phyloP scores from a whole-genome alignment of 2,329 filamentous ascomycete genomes.

The Colletotrichum agaves region DNA sequence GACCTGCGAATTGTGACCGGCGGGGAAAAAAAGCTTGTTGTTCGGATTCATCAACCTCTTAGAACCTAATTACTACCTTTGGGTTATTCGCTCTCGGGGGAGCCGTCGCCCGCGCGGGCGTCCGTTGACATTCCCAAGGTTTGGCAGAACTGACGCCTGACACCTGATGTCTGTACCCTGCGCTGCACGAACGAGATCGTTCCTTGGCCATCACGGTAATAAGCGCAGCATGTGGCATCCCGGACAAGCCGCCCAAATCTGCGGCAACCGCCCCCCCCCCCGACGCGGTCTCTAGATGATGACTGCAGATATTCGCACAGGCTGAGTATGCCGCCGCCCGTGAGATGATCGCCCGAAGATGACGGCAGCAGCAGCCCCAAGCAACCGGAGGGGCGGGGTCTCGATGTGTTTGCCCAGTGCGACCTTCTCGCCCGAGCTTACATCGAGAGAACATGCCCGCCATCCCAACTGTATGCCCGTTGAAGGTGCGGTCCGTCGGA shows the following conservation, averaged over 20 bases:
- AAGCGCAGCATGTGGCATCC: neutral
- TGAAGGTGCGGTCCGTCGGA: neutral
- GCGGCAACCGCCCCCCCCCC: neutral
- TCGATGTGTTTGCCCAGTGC: neutral
- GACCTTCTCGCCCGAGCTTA: conserved; percentile 27
- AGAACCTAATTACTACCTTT: neutral
- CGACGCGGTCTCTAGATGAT: neutral
- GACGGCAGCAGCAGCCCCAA: conserved; percentile 7
- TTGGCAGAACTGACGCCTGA: neutral
- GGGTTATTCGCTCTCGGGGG: neutral
- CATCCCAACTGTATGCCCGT: conserved; percentile 23
- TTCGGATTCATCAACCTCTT: conserved; percentile 11
- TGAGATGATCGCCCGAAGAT: neutral
- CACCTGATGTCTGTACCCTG: too few relatives aligned
- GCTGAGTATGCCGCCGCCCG: conserved; percentile 7
- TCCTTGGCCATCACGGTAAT: too few relatives aligned
- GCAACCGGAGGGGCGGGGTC: neutral
- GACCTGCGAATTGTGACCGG: neutral
- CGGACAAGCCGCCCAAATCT: neutral
- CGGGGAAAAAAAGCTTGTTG: conserved; percentile 20
- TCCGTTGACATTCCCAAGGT: conserved; percentile 1
- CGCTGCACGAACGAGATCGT: too few relatives aligned
- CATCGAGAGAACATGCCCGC: conserved; percentile 21
- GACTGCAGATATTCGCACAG: neutral
- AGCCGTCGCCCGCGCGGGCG: neutral